Conservation (phyloP, 2,329 filamentous ascomycete genomes). For the Ophiostoma piceae region DNA sequence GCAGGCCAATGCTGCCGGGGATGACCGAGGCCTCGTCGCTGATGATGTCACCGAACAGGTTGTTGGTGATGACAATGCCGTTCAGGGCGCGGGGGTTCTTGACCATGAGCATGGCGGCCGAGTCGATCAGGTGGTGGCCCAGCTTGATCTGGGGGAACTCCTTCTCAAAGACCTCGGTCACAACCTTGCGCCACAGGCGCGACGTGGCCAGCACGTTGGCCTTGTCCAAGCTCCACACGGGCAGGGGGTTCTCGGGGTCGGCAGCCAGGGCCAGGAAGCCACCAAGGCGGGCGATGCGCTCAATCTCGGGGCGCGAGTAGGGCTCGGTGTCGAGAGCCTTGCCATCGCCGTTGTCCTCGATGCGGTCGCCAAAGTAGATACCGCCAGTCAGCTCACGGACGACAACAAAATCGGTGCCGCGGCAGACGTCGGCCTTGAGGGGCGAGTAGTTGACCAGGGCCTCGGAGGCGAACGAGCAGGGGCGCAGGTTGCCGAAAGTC, state of each 20-base stretch:
- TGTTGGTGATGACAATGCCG: constrained; percentile 86
- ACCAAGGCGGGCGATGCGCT: constrained; percentile 78
- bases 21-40: constrained; percentile 93
- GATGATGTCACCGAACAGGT: constrained; percentile 94
- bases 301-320: constrained; percentile 79
- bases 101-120: constrained; percentile 95
- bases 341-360: constrained; percentile 70
- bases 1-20: constrained; percentile 78
- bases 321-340: constrained; percentile 78
- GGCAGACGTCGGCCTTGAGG: constrained; percentile 77
- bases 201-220: constrained; percentile 92
- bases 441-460: constrained; percentile 78
- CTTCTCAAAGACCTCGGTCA: constrained; percentile 75
- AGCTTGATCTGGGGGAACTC: constrained; percentile 86
- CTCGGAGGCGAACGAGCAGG: constrained; percentile 91
- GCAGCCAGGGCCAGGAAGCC: constrained; percentile 73
- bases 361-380: constrained; percentile 90
- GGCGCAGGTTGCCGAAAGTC: constrained; percentile 91
- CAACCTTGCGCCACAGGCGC: constrained; percentile 81
- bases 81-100: constrained; percentile 87
- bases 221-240: constrained; percentile 88
- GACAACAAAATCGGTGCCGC: constrained; percentile 85
- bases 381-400: constrained; percentile 88
- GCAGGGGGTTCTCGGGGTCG: constrained; percentile 58
- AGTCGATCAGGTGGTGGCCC: constrained; percentile 88